Evolutionary conservation across 2,329 filamentous ascomycete species (phyloP).

Genomic region (Mollisiaceae sp.): DNA sequence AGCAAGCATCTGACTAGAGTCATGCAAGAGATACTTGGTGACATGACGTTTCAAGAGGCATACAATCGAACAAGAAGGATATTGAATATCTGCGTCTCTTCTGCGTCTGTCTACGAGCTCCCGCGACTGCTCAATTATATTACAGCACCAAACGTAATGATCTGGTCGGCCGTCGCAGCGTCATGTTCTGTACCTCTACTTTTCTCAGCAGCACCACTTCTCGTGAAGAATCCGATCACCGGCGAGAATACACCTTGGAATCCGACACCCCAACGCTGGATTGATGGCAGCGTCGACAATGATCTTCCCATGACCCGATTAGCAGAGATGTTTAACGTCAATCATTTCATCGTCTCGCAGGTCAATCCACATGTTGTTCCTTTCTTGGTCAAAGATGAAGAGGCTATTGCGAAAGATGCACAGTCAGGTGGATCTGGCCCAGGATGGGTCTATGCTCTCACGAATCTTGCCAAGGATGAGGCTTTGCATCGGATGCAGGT

Average conservation of each 20-base stretch:
- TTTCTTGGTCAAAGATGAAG: constrained; percentile 78
- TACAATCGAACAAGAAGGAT: constrained; percentile 94
- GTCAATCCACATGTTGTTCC: constrained; percentile 94
- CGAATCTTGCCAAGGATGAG: constrained; percentile 78
- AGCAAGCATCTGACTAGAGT: constrained; percentile 81
- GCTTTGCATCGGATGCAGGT: constrained; percentile 81
- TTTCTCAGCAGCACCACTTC: constrained; percentile 78
- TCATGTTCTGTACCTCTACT: constrained; percentile 91
- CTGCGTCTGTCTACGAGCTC: constrained; percentile 83
- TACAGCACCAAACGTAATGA: constrained; percentile 91
- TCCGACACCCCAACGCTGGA: constrained; percentile 82
- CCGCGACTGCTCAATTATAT: constrained; percentile 90
- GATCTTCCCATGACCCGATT: constrained; percentile 90
- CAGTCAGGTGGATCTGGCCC: constrained; percentile 40
- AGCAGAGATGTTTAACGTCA: constrained; percentile 96
- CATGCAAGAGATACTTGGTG: constrained; percentile 80
- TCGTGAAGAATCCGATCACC: constrained; percentile 84
- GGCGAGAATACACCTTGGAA: constrained; percentile 83
- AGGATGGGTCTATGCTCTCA: constrained; percentile 69
- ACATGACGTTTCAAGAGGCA: constrained; percentile 93
- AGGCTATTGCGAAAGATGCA: constrained; percentile 47
- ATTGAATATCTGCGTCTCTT: constrained; percentile 92
- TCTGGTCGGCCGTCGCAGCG: constrained; percentile 95
- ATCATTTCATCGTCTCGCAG: constrained; percentile 97
- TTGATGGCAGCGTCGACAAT: constrained; percentile 94